These are phyloP conservation scores for Lachnellula subtilissima DNA, from an alignment of 2,329 filamentous ascomycete genomes.

Conservation along the genomic window DNA sequence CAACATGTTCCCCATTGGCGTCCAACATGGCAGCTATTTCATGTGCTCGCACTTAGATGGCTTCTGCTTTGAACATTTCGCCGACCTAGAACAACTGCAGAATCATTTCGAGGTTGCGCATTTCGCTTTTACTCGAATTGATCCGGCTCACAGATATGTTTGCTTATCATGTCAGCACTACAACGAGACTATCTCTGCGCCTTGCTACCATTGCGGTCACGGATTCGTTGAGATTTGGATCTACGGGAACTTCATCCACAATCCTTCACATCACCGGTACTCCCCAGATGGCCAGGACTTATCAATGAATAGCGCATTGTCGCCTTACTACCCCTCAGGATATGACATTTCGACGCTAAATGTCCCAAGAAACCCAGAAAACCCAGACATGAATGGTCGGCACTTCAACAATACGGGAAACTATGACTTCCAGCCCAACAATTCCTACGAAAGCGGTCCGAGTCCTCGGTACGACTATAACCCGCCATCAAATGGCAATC, in stretches of 20 bases:
- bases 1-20: constrained; percentile 21
- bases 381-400: constrained; percentile 1
- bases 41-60: constrained; percentile 18
- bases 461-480: neutral
- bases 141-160: constrained; percentile 18
- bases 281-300: constrained; percentile 16
- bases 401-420: constrained; percentile 3
- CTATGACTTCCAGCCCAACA: constrained; percentile 2
- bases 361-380: constrained; percentile 2
- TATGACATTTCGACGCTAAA: neutral
- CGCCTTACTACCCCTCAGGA: constrained; percentile 3
- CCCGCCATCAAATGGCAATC: neutral
- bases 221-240: constrained; percentile 21
- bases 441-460: neutral
- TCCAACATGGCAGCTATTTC: constrained; percentile 9
- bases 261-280: constrained; percentile 6
- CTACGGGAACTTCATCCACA: constrained; percentile 24
- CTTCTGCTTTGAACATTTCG: constrained; percentile 17
- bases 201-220: constrained; percentile 16
- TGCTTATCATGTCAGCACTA: constrained; percentile 16
- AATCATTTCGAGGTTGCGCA: constrained; percentile 24
- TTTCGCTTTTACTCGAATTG: constrained; percentile 25
- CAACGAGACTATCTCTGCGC: constrained; percentile 2
- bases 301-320: constrained; percentile 1
- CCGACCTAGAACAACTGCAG: constrained; percentile 16